Base-by-base conservation (phyloP, 192 early-diverging fungal genomes). In the Endogone sp. region DNA sequence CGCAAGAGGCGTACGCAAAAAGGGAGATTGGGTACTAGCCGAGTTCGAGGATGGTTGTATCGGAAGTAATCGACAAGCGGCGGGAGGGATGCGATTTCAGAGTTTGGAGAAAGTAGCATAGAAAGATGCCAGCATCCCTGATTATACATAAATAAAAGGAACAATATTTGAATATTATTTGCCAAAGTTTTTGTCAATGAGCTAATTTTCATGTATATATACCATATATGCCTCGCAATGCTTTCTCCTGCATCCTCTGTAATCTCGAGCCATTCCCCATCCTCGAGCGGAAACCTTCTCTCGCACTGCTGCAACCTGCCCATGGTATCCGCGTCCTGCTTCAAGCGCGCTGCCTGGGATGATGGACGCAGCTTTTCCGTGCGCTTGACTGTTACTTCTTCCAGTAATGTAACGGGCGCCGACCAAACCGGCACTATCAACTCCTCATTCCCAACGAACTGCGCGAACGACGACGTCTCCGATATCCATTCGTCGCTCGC, bases 201-300 rank as follows among this genome's bases (percentile, higher is more conserved):
- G n/a, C n/a, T n/a, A n/a, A n/a, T n/a, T n/a, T n/a, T n/a, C n/a
- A n/a, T n/a, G n/a, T n/a, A n/a, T n/a, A n/a, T n/a, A 4, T 60
- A 60, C 59, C 59, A 60, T 9, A 60, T 20, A 60, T 60, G 59
- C n/a, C 59, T 23, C 4, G 59, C 59, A 26, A 60, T 60, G n/a
- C 59, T 60, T n/a, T 60, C 59, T 6, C 59, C 27, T 9, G 23
- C 4, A 28, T 60, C 59, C 59, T 60, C 59, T 20, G n/a, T 60
- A 4, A 60, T 20, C 22, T 9, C 27, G 9, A 60, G 4, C 27
- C 8, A 8, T 9, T n/a, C 59, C 22, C 59, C 23, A 9, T 20
- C 59, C 27, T 8, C 37, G 37, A 44, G 4, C 37, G 37, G 37
- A 13, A 44, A 44, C 13, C 37, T 44, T 13, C 37, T 44, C 37